These are phyloP conservation scores for Kodamaea sp. DNA, from an alignment of 1,139 yeast genomes.

Conservation along the genomic window DNA sequence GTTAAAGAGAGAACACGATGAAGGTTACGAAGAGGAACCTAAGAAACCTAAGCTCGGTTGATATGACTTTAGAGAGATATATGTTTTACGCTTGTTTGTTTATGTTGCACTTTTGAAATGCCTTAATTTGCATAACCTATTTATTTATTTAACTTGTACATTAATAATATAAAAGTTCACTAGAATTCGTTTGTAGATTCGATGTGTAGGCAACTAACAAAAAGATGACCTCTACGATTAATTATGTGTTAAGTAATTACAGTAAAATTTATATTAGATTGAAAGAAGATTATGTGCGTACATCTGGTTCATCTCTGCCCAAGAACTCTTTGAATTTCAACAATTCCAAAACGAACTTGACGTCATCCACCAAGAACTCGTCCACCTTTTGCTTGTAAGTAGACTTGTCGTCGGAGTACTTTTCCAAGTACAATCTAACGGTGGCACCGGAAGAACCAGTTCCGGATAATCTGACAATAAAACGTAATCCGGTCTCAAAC, in stretches of 20 bases:
- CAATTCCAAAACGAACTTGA: constrained; percentile 63
- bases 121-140: too few relatives aligned
- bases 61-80: too few relatives aligned
- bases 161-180: too few relatives aligned
- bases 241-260: too few relatives aligned
- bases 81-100: too few relatives aligned
- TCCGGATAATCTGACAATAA: constrained; percentile 91
- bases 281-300: constrained; percentile 73
- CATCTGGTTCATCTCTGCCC: constrained; percentile 88
- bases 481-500: constrained; percentile 78
- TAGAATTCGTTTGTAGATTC: too few relatives aligned
- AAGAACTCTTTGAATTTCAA: constrained; percentile 72
- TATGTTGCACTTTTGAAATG: too few relatives aligned
- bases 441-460: constrained; percentile 99
- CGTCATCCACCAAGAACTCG: constrained; percentile 64
- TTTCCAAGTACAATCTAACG: constrained; percentile 87
- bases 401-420: constrained; percentile 64
- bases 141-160: too few relatives aligned
- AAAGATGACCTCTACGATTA: too few relatives aligned
- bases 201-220: too few relatives aligned
- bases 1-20: constrained; percentile 27
- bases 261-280: too few relatives aligned
- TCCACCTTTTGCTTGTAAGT: constrained; percentile 60
- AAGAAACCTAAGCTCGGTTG: constrained; percentile 15
- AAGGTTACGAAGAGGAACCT: constrained; percentile 6